Evolutionary conservation across 2,329 filamentous ascomycete species (phyloP), one percentile per base, ranked within the genome.

Genomic region (Botrytis deweyae): DNA sequence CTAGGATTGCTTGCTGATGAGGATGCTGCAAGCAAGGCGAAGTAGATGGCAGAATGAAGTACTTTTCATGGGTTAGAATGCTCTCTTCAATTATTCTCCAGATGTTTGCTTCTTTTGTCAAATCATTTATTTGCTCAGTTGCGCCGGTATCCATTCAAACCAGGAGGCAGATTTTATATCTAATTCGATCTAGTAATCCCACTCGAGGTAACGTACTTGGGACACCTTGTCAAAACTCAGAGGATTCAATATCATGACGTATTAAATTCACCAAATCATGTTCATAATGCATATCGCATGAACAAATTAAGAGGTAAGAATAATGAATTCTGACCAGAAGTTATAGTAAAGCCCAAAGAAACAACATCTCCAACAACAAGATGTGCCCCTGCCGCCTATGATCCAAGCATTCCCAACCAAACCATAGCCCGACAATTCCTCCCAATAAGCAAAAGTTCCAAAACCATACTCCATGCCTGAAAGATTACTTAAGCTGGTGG

Each of bases 1-100:
- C 85, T 90, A 77, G 86, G 84, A 8, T 81, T 93, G 80, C 84
- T 90, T 70, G 83, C 83, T 18, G 86, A 88, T 70, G 85, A 87
- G 70, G 81, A 81, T 73, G 77, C 72, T 46, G 68, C 75, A 7
- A 74, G 49, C 14, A 75, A 65, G 25, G 55, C 44, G 20, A 79
- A 77, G 76, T 77, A 71, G 36, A 38, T 40, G 46, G 25, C 38
- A 18, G n/a, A 49, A 25, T 55, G 4, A 16, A 20, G 25, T n/a
- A 52, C n/a, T 10, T 6, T 38, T 2, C 0, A 16, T 55, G 36
- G 14, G n/a, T 55, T 29, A 25, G 40, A 22, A 16, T 67, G 33
- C 20, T 25, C 16, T 9, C 25, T 40, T 6, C 25, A 40, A 62
- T 18, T n/a, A 4, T 16, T 40, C 14, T 40, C 5, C 2, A 29